These are phyloP conservation scores for Diplodia corticola DNA, from an alignment of 2,329 filamentous ascomycete genomes.

Conservation along the genomic window DNA sequence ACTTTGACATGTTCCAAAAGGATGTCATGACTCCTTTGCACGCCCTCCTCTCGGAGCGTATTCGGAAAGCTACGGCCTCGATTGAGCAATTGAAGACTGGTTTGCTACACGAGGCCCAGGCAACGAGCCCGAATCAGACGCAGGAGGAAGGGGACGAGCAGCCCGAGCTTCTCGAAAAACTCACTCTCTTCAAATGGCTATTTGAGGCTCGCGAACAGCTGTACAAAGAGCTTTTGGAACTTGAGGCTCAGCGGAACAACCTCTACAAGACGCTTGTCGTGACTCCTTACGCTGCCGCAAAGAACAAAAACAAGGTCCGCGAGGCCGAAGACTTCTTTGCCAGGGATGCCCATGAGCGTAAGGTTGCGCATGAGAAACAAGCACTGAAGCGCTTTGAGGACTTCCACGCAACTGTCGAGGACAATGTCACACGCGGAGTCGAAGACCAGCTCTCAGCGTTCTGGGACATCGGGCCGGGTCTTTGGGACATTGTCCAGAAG, in stretches of 20 bases:
- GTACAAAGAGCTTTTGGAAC: conserved; percentile 80
- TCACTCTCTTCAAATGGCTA: conserved; percentile 94
- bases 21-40: conserved; percentile 83
- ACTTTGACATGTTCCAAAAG: conserved; percentile 83
- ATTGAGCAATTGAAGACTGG: conserved; percentile 73
- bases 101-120: conserved; percentile 70
- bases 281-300: conserved; percentile 71
- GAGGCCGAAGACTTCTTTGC: conserved; percentile 81
- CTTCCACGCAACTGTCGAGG: conserved; percentile 77
- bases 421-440: conserved; percentile 82
- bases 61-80: conserved; percentile 71
- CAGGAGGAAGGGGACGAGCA: conserved; percentile 95
- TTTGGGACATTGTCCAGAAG: conserved; percentile 75
- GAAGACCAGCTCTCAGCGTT: conserved; percentile 91
- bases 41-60: conserved; percentile 73
- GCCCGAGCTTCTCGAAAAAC: conserved; percentile 88
- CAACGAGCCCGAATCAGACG: conserved; percentile 72
- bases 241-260: conserved; percentile 81
- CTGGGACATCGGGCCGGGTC: conserved; percentile 92
- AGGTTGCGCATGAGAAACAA: conserved; percentile 69
- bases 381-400: conserved; percentile 71
- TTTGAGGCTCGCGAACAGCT: conserved; percentile 91
- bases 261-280: conserved; percentile 83
- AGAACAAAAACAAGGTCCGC: conserved; percentile 75
- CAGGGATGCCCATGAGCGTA: conserved; percentile 72